Conservation (phyloP, 768 basidiomycete genomes). For the Dioszegia hungarica region DNA sequence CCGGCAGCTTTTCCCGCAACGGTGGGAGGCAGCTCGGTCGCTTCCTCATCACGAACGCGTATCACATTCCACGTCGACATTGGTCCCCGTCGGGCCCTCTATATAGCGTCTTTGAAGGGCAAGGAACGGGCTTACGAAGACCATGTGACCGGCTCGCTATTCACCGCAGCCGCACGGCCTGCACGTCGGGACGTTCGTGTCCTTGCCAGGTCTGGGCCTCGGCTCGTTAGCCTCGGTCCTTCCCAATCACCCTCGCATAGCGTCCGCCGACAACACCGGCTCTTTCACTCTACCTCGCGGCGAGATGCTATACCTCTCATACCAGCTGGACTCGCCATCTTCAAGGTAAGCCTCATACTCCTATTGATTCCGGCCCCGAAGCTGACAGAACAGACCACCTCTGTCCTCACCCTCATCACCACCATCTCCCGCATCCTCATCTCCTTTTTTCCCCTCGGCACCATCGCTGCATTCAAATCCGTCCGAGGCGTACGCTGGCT, state of each 20-base stretch:
- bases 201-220: too few relatives aligned
- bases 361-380: not conserved
- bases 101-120: too few relatives aligned
- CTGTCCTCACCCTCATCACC: conserved; percentile 32
- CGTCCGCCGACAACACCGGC: not conserved
- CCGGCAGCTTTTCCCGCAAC: too few relatives aligned
- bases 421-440: conserved; percentile 40
- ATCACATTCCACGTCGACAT: too few relatives aligned
- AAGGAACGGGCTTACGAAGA: too few relatives aligned
- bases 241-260: not conserved
- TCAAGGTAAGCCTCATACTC: conserved; percentile 28
- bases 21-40: too few relatives aligned
- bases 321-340: conserved; percentile 25
- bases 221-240: too few relatives aligned
- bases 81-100: too few relatives aligned
- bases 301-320: conserved; percentile 36
- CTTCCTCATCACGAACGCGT: too few relatives aligned
- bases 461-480: conserved; percentile 31
- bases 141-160: too few relatives aligned
- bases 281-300: conserved; percentile 28
- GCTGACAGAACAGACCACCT: conserved; percentile 27
- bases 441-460: conserved; percentile 42
- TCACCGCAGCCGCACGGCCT: too few relatives aligned
- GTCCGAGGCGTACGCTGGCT: conserved; percentile 20
- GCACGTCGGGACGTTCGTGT: too few relatives aligned